phyloP scores from a whole-genome alignment of 371 early-diverging fungal genomes.

The Rhizopus delemar region DNA sequence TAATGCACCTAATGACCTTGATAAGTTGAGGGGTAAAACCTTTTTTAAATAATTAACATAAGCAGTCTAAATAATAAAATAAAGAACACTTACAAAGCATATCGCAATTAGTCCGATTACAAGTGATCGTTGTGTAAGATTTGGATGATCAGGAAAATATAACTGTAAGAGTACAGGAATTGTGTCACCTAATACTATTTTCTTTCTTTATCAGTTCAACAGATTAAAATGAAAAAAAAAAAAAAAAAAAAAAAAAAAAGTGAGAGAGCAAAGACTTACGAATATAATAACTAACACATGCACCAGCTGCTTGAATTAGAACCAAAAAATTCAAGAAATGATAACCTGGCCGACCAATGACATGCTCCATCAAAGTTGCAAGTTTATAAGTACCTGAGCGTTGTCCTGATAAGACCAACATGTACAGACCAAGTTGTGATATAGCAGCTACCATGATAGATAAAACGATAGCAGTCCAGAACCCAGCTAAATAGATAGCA shows the following conservation, averaged over 20 bases:
- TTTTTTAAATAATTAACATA: slow-evolving; percentile 8
- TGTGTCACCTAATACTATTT: slow-evolving; percentile 61
- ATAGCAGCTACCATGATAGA: slow-evolving; percentile 48
- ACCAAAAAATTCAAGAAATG: slow-evolving; percentile 52
- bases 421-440: slow-evolving; percentile 46
- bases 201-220: too few relatives aligned
- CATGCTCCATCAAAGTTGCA: slow-evolving; percentile 53
- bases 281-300: slow-evolving; percentile 57
- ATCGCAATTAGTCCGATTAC: slow-evolving; percentile 51
- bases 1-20: slow-evolving; percentile 57
- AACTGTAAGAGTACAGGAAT: slow-evolving; percentile 53
- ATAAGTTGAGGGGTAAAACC: slow-evolving; percentile 56
- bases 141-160: slow-evolving; percentile 37
- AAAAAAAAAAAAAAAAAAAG: slow-evolving; percentile 1
- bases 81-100: slow-evolving; percentile 36
- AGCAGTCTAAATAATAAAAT: slow-evolving; percentile 1
- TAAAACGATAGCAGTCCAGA: slow-evolving; percentile 52
- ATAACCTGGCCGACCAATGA: slow-evolving; percentile 53
- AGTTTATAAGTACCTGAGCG: slow-evolving; percentile 47
- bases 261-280: slow-evolving; percentile 26
- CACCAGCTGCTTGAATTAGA: slow-evolving; percentile 53
- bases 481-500: slow-evolving; percentile 57
- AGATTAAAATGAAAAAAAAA: slow-evolving; percentile 6
- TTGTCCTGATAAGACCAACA: slow-evolving; percentile 53
- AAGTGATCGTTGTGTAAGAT: slow-evolving; percentile 37